These are phyloP conservation scores for Scleroderma citrinum DNA, from an alignment of 768 basidiomycete genomes.

Conservation along the genomic window DNA sequence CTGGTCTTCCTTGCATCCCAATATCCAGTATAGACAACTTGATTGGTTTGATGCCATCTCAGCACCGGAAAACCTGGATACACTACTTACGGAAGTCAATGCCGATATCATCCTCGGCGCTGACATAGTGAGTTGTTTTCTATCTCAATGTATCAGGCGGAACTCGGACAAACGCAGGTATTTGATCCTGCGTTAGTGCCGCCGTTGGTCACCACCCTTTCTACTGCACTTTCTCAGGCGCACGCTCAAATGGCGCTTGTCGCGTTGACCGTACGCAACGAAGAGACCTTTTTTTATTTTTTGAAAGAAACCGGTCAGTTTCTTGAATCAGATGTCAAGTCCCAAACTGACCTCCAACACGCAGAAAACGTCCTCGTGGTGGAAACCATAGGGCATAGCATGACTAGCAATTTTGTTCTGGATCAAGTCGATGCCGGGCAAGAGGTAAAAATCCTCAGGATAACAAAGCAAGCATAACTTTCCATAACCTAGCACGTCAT, in stretches of 20 bases:
- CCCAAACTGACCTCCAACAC: background rate
- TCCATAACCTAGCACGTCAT: too few relatives aligned
- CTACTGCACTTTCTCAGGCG: conserved; percentile 21
- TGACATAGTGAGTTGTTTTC: conserved; percentile 46
- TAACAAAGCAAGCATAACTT: conserved; percentile 20
- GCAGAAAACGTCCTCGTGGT: conserved; percentile 19
- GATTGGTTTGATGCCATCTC: conserved; percentile 66
- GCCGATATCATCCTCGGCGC: conserved; percentile 66
- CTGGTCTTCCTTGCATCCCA: conserved; percentile 43
- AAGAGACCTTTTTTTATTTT: conserved; percentile 46
- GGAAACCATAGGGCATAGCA: conserved; percentile 22
- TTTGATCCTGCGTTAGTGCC: conserved; percentile 62
- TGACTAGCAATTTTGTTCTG: conserved; percentile 10
- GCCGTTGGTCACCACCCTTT: conserved; percentile 46
- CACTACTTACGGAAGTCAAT: conserved; percentile 34
- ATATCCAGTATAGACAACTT: conserved; percentile 40
- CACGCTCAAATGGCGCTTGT: conserved; percentile 23
- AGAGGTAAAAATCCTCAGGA: conserved; percentile 41
- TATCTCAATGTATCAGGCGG: background rate
- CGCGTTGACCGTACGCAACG: conserved; percentile 48
- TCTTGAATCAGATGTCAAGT: background rate
- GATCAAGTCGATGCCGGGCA: conserved; percentile 31
- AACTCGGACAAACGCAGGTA: conserved; percentile 38
- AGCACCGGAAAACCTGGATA: conserved; percentile 10
- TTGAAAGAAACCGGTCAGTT: conserved; percentile 27